These are phyloP conservation scores for Eimeria praecox DNA, from an alignment of 169 alveolate species.

Conservation along the genomic window DNA sequence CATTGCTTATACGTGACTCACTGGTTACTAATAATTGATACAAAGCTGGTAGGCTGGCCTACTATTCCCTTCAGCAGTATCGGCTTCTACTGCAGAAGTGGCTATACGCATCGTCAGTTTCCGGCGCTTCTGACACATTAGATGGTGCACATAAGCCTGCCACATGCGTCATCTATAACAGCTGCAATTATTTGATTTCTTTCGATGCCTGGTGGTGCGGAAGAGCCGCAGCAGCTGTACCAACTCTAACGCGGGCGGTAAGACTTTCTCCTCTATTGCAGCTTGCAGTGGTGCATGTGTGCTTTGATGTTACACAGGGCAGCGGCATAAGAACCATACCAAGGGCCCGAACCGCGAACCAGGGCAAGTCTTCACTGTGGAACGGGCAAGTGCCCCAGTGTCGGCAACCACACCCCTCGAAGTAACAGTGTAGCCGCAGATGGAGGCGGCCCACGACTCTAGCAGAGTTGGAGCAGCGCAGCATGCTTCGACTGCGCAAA, in stretches of 20 bases:
- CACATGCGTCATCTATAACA: neutral
- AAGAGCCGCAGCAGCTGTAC: neutral
- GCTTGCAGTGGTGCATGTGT: neutral
- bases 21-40: neutral
- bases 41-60: neutral
- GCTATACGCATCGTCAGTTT: neutral
- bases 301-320: neutral
- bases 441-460: conserved; percentile 73
- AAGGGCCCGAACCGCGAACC: neutral
- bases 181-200: neutral
- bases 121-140: neutral
- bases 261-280: neutral
- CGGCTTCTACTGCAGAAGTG: neutral
- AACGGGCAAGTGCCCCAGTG: neutral
- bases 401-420: neutral
- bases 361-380: neutral
- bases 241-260: neutral
- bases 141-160: neutral
- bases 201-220: neutral
- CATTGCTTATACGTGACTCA: neutral
- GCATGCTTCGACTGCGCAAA: conserved; percentile 83
- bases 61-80: neutral
- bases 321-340: neutral
- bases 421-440: conserved; percentile 28
- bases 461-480: conserved; percentile 71